phyloP scores from a whole-genome alignment of 1,284 basidiomycete genomes.

The Xerocomus subilludens region DNA sequence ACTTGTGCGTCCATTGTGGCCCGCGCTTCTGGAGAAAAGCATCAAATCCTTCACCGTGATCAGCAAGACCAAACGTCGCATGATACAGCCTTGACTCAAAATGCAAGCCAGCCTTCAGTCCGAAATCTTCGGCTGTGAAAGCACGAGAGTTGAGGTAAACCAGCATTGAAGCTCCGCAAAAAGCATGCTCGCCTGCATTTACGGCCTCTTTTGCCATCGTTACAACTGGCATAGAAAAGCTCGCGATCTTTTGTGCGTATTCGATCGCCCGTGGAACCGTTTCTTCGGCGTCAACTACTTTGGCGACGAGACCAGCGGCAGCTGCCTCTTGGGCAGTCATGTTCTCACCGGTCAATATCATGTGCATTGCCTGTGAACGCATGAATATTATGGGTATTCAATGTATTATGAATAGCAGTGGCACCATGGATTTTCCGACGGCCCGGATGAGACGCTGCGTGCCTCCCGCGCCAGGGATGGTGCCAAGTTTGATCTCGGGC shows the following conservation, averaged over 20 bases:
- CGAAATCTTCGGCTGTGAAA: constrained; percentile 65
- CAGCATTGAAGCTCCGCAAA: too few species aligned
- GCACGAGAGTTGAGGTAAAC: background rate
- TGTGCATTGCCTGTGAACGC: constrained; percentile 67
- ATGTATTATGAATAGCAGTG: background rate
- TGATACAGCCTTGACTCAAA: constrained; percentile 76
- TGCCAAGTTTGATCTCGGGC: constrained; percentile 77
- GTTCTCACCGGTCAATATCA: constrained; percentile 69
- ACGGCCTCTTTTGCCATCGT: constrained; percentile 70
- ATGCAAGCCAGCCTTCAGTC: constrained; percentile 66
- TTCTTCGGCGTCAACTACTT: constrained; percentile 47
- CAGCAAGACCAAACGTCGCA: constrained; percentile 70
- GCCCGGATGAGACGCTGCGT: constrained; percentile 69
- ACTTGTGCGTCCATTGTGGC: constrained; percentile 52
- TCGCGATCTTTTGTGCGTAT: constrained; percentile 47
- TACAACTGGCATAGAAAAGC: constrained; percentile 51
- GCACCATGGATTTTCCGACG: constrained; percentile 69
- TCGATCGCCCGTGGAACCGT: constrained; percentile 47
- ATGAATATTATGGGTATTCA: background rate
- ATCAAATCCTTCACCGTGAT: constrained; percentile 73
- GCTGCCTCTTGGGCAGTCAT: constrained; percentile 68
- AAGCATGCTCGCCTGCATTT: constrained; percentile 65
- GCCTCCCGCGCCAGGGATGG: constrained; percentile 73
- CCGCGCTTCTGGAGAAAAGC: constrained; percentile 75
- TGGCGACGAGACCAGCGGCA: constrained; percentile 51